Evolutionary conservation across 23 red algal species (phyloP).

Genomic region (Gracilaria caudata): DNA sequence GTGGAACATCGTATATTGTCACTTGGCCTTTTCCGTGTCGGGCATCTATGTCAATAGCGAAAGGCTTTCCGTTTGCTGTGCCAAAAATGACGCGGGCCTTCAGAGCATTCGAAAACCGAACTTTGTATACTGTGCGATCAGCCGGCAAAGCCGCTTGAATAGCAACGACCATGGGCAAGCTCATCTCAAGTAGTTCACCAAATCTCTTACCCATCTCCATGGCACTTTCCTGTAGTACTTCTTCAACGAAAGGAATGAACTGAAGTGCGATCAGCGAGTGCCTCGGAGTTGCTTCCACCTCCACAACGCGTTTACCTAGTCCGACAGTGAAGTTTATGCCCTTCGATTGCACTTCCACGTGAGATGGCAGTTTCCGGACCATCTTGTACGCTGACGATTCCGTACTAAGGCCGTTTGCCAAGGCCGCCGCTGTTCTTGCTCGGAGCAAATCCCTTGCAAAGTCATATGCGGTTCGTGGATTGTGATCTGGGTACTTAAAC

Average conservation of each 20-base stretch:
- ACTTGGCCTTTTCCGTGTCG: constrained; percentile 16
- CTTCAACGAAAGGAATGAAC: constrained; percentile 30
- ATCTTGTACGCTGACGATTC: constrained; percentile 20
- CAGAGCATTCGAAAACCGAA: constrained; percentile 35
- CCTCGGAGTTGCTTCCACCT: constrained; percentile 9
- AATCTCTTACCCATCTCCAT: constrained; percentile 30
- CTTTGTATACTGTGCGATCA: neutral
- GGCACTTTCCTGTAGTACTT: constrained; percentile 29
- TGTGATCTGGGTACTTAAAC: constrained; percentile 39
- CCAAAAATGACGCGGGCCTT: constrained; percentile 29
- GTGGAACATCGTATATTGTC: constrained; percentile 19
- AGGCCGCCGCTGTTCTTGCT: constrained; percentile 43
- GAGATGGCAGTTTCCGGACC: neutral
- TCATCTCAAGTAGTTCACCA: constrained; percentile 25
- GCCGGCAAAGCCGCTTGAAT: constrained; percentile 14
- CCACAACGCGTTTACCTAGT: constrained; percentile 4
- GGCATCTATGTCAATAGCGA: constrained; percentile 38
- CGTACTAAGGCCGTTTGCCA: constrained; percentile 28
- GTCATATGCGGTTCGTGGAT: neutral
- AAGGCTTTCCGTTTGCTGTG: constrained; percentile 2
- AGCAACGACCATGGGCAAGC: constrained; percentile 22
- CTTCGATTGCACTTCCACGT: constrained; percentile 34
- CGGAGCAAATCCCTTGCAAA: constrained; percentile 34
- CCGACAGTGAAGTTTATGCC: constrained; percentile 26
- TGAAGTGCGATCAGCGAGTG: neutral